Evolutionary conservation across 2,329 filamentous ascomycete species (phyloP).

Genomic region (Alternaria sp.): DNA sequence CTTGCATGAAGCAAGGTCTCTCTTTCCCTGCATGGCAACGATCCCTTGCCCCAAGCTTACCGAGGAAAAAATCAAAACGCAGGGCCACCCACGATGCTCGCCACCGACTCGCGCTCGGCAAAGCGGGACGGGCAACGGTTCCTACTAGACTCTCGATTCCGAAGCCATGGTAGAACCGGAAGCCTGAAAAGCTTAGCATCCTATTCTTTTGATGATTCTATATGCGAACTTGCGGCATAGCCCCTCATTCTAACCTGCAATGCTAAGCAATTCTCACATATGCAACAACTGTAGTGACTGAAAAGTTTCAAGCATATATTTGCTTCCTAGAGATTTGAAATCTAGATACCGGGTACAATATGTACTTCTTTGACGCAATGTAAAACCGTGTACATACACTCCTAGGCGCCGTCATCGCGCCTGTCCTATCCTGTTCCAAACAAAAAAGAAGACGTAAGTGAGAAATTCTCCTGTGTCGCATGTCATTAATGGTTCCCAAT

Average conservation of each 20-base stretch:
- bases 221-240: neutral
- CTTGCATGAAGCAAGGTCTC: neutral
- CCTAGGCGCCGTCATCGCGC: conserved; percentile 2
- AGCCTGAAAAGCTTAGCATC: conserved; percentile 5
- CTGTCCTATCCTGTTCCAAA: neutral
- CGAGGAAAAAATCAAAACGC: neutral
- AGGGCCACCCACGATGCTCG: conserved; percentile 1
- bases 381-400: conserved; percentile 6
- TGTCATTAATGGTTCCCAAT: neutral
- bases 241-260: neutral
- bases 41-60: neutral
- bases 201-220: neutral
- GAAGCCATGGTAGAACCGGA: neutral
- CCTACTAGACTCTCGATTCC: neutral
- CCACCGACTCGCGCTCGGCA: neutral
- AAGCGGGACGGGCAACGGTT: conserved; percentile 1
- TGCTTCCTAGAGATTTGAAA: neutral
- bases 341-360: neutral
- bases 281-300: neutral
- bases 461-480: neutral
- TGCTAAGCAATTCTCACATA: neutral
- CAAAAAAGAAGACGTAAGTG: neutral
- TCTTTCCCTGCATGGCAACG: neutral
- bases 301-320: neutral
- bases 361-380: neutral